Conservation (phyloP, 148 eudicot species). For the Polygonum maritimum region DNA sequence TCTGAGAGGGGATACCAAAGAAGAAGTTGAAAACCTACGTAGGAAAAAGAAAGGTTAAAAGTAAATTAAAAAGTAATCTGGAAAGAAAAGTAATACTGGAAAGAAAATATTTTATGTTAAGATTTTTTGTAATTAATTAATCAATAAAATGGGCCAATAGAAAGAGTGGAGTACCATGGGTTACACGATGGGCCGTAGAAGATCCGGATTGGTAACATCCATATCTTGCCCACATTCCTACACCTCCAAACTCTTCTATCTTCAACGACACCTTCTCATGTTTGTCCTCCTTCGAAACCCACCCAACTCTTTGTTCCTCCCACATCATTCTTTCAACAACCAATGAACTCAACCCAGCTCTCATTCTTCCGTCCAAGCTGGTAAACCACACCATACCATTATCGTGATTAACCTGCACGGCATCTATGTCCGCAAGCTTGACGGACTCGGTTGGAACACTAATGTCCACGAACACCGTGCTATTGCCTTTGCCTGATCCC, state of each 20-base stretch:
- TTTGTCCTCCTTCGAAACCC: constrained; percentile 23
- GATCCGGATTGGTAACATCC: no score
- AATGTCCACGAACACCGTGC: constrained; percentile 24
- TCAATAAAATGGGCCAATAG: no score
- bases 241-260: constrained; percentile 36
- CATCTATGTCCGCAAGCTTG: constrained; percentile 24
- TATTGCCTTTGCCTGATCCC: constrained; percentile 13
- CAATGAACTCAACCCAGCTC: constrained; percentile 41
- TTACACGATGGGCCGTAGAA: no score
- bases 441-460: constrained; percentile 30
- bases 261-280: constrained; percentile 26
- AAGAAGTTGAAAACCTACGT: no score
- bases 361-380: constrained; percentile 7
- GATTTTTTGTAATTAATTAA: no score
- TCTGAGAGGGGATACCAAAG: no score
- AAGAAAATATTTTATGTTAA: no score
- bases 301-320: constrained; percentile 63
- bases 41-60: no score
- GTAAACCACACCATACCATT: constrained; percentile 34
- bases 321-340: constrained; percentile 58
- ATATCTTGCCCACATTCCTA: constrained; percentile 38
- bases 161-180: no score
- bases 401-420: constrained; percentile 17
- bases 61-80: no score
- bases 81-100: no score